Percentiles rank a stretch among this genome's conserved stretches.
phyloP scores from a whole-genome alignment of 257 asterid species.

The Linderniella brevidens region DNA sequence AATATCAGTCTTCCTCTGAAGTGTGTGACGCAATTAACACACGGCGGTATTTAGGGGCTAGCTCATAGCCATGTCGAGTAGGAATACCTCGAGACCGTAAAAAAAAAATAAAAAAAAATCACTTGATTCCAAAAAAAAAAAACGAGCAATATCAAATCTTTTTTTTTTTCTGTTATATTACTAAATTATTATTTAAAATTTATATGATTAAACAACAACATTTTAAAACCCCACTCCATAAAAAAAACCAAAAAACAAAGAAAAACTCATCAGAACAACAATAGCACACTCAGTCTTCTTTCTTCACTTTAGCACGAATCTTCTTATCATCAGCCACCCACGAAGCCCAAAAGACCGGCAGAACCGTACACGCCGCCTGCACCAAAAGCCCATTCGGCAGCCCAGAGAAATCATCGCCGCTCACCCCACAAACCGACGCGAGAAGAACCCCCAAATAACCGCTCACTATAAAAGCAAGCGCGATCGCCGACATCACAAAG shows the following conservation, averaged over 20 bases:
- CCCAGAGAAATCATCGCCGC: slow-evolving; percentile 62
- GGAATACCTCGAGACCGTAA: too few relatives aligned
- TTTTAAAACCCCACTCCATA: neutral
- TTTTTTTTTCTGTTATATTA: too few relatives aligned
- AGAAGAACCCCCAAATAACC: slow-evolving; percentile 83
- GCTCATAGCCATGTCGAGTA: too few relatives aligned
- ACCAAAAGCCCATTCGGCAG: slow-evolving; percentile 41
- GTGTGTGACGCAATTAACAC: too few relatives aligned
- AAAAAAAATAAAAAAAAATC: too few relatives aligned
- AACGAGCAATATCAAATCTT: too few relatives aligned
- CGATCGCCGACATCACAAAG: slow-evolving; percentile 69
- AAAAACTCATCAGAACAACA: neutral
- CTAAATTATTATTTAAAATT: too few relatives aligned
- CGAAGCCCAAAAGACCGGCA: slow-evolving; percentile 55
- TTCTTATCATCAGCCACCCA: slow-evolving; percentile 37
- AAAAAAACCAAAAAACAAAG: neutral
- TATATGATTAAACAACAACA: too few relatives aligned
- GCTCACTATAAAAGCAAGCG: slow-evolving; percentile 58
- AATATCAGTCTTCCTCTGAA: too few relatives aligned
- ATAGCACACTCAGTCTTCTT: slow-evolving; percentile 6
- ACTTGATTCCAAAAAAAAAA: too few relatives aligned
- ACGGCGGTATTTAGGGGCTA: too few relatives aligned
- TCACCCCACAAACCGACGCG: slow-evolving; percentile 40
- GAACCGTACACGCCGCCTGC: slow-evolving; percentile 58
- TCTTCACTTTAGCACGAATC: slow-evolving; percentile 5